Percentiles rank a stretch among this genome's conserved stretches.
Conservation (phyloP, 352 stramenopile genomes). For the Thalassiosira oceanica region DNA sequence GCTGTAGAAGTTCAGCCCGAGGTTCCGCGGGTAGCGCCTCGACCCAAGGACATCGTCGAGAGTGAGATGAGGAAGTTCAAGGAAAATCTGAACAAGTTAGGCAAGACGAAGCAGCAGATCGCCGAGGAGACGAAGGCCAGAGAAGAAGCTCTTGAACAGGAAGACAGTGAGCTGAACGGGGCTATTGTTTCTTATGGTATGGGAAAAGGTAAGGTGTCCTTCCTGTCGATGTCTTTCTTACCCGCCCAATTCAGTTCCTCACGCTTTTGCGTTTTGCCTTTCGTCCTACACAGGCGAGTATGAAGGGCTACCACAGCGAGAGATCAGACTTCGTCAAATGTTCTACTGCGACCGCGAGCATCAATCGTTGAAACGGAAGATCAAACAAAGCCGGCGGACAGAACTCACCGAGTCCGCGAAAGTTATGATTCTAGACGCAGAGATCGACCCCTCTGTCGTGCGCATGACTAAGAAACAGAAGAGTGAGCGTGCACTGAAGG, state of each 20-base stretch:
- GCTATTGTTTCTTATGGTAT: slow-evolving; percentile 33
- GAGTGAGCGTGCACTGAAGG: slow-evolving; percentile 13
- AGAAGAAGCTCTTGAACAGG: slow-evolving; percentile 29
- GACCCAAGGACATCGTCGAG: slow-evolving; percentile 16
- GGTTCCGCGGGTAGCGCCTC: slow-evolving; percentile 12
- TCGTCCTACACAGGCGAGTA: slow-evolving; percentile 24
- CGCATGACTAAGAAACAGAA: slow-evolving; percentile 13
- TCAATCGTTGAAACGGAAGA: slow-evolving; percentile 20
- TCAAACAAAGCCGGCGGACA: slow-evolving; percentile 24
- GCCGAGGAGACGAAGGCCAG: slow-evolving; percentile 21
- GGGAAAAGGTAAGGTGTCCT: slow-evolving; percentile 5
- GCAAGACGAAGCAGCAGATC: slow-evolving; percentile 34
- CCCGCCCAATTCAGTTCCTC: background rate
- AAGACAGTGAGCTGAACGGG: slow-evolving; percentile 41
- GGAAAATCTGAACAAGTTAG: slow-evolving; percentile 14
- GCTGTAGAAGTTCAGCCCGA: slow-evolving; percentile 47
- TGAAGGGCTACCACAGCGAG: slow-evolving; percentile 11
- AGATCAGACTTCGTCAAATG: slow-evolving; percentile 42
- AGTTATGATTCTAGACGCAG: slow-evolving; percentile 24
- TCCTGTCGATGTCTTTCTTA: background rate
- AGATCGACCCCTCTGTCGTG: slow-evolving; percentile 23
- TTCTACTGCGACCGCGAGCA: slow-evolving; percentile 52
- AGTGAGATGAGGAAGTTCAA: slow-evolving; percentile 19
- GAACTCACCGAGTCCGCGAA: slow-evolving; percentile 18
- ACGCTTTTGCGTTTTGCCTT: no score